Conservation (phyloP, 176 grass and related monocot species). For the Cocos nucifera region DNA sequence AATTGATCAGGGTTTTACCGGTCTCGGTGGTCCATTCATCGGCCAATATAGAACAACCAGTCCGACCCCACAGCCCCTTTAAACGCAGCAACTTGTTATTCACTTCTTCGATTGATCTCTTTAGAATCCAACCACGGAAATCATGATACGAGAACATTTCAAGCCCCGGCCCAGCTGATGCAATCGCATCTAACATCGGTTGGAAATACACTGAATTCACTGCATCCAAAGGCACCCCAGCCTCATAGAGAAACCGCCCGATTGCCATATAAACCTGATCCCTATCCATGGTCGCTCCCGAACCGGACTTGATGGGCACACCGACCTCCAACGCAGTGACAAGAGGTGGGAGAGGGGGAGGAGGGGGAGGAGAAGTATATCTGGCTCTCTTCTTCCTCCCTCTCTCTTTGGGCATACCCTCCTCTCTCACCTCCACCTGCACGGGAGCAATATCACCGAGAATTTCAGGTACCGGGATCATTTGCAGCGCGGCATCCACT, state of each 20-base stretch:
- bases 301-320: neutral
- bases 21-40: conserved; percentile 56
- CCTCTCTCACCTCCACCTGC: conserved; percentile 23
- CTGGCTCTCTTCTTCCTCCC: conserved; percentile 30
- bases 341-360: conserved; percentile 16
- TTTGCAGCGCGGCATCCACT: conserved; percentile 24
- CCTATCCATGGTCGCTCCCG: conserved; percentile 11
- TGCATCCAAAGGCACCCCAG: conserved; percentile 52
- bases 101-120: conserved; percentile 59
- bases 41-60: conserved; percentile 68
- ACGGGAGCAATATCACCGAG: conserved; percentile 23
- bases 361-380: conserved; percentile 10
- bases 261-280: conserved; percentile 61
- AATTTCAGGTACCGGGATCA: conserved; percentile 42
- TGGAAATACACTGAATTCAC: conserved; percentile 72
- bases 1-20: conserved; percentile 72
- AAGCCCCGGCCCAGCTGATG: conserved; percentile 28
- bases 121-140: conserved; percentile 58
- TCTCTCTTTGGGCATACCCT: conserved; percentile 18
- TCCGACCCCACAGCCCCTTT: conserved; percentile 51
- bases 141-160: conserved; percentile 55
- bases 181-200: conserved; percentile 67
- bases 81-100: conserved; percentile 35
- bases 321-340: conserved; percentile 17
- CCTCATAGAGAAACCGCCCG: conserved; percentile 69